These are phyloP conservation scores for Yarrowia sp. DNA, from an alignment of 805 yeast species.

Conservation along the genomic window DNA sequence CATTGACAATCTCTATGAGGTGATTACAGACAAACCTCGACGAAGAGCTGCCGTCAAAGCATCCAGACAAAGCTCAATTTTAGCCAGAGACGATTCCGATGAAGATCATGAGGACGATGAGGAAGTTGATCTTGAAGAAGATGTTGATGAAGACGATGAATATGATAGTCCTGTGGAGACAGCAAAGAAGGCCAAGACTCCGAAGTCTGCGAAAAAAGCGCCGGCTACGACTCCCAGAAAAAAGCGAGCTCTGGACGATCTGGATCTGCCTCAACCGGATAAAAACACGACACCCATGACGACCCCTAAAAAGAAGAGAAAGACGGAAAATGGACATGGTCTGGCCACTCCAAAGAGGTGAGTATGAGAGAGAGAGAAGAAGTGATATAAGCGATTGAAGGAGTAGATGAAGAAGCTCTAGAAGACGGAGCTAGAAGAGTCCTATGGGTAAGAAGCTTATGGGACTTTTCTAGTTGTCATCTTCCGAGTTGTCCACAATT, in stretches of 20 bases:
- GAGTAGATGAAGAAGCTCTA: too few species aligned
- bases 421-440: too few species aligned
- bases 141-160: constrained; percentile 33
- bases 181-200: not conserved
- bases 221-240: constrained; percentile 7
- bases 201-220: constrained; percentile 1
- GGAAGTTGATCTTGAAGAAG: constrained; percentile 2
- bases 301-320: constrained; percentile 38
- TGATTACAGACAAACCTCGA: constrained; percentile 26
- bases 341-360: constrained; percentile 38
- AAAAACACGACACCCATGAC: constrained; percentile 1
- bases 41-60: constrained; percentile 28
- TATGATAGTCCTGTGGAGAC: constrained; percentile 27
- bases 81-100: not conserved
- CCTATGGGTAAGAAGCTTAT: too few species aligned
- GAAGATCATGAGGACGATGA: not conserved
- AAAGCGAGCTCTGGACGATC: constrained; percentile 10
- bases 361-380: not conserved
- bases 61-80: not conserved
- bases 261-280: constrained; percentile 8
- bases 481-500: too few species aligned
- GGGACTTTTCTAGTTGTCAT: too few species aligned
- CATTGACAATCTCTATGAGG: constrained; percentile 5
- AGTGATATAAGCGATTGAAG: too few species aligned
- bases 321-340: constrained; percentile 16